phyloP scores from a whole-genome alignment of 305 asterid genomes.

The Nicotiana rustica region DNA sequence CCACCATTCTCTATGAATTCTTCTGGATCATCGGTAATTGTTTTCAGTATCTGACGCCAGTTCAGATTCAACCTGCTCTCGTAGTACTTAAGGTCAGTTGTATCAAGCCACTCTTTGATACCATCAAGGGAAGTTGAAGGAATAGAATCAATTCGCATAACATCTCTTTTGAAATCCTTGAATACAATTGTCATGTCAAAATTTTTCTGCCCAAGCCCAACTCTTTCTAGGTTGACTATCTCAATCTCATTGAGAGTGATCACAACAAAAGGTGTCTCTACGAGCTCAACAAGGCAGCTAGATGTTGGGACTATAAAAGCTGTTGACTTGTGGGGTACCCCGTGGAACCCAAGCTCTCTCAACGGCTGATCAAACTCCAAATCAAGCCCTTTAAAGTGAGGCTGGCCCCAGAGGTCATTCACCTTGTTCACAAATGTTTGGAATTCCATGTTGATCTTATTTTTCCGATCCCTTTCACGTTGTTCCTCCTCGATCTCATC shows the following conservation, averaged over 20 bases:
- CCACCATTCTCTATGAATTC: constrained; percentile 54
- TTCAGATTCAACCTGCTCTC: constrained; percentile 53
- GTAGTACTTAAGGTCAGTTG: constrained; percentile 54
- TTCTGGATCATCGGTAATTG: constrained; percentile 53
- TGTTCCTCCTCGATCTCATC: constrained; percentile 59
- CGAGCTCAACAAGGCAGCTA: constrained; percentile 52
- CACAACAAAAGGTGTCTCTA: constrained; percentile 51
- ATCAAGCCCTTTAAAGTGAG: constrained; percentile 47
- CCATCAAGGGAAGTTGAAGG: constrained; percentile 56
- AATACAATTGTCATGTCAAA: constrained; percentile 55
- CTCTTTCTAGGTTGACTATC: constrained; percentile 53
- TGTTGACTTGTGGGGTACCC: constrained; percentile 53
- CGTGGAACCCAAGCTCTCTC: constrained; percentile 55
- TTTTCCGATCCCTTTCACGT: constrained; percentile 53
- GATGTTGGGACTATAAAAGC: constrained; percentile 57
- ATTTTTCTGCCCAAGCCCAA: constrained; percentile 55
- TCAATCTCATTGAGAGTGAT: constrained; percentile 53
- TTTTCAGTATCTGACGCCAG: constrained; percentile 53
- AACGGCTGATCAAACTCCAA: constrained; percentile 56
- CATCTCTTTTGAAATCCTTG: constrained; percentile 54
- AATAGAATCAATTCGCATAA: constrained; percentile 54
- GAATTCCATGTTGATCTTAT: constrained; percentile 51
- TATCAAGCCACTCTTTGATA: constrained; percentile 54
- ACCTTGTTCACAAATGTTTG: constrained; percentile 52
- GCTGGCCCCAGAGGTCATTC: constrained; percentile 51